These are phyloP conservation scores for Phytopythium ostracodes DNA, from an alignment of 352 stramenopile species.

Conservation along the genomic window DNA sequence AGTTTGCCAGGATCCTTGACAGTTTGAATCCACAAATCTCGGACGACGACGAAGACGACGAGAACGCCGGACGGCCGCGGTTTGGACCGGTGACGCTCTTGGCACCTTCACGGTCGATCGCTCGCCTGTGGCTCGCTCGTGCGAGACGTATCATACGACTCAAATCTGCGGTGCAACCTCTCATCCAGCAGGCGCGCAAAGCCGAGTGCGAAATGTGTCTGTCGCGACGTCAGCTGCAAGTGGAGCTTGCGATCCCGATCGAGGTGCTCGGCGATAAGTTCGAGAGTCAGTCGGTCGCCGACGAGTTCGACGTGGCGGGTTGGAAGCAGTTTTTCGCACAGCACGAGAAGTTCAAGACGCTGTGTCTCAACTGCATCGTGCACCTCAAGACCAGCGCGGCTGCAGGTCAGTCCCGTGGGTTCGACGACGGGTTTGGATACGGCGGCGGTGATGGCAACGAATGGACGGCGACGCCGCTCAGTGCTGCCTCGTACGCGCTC, in stretches of 20 bases:
- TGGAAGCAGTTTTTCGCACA: conserved; percentile 96
- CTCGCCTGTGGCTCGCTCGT: conserved; percentile 89
- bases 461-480: conserved; percentile 69
- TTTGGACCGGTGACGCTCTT: conserved; percentile 93
- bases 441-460: conserved; percentile 18
- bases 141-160: conserved; percentile 82
- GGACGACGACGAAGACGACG: conserved; percentile 91
- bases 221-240: conserved; percentile 91
- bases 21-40: conserved; percentile 93
- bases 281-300: conserved; percentile 74
- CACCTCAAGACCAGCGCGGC: conserved; percentile 53
- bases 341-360: conserved; percentile 93
- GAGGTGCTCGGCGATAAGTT: conserved; percentile 93
- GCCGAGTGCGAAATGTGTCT: conserved; percentile 95
- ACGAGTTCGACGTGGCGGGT: conserved; percentile 91
- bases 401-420: conserved; percentile 17
- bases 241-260: conserved; percentile 91
- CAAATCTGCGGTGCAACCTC: conserved; percentile 85
- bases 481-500: conserved; percentile 82
- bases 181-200: conserved; percentile 90
- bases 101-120: conserved; percentile 88
- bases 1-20: conserved; percentile 96
- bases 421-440: conserved; percentile 14
- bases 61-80: conserved; percentile 38
- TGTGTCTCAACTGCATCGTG: conserved; percentile 92